Conservation (phyloP, 2,329 filamentous ascomycete species). For the Paecilomyces fulvus region DNA sequence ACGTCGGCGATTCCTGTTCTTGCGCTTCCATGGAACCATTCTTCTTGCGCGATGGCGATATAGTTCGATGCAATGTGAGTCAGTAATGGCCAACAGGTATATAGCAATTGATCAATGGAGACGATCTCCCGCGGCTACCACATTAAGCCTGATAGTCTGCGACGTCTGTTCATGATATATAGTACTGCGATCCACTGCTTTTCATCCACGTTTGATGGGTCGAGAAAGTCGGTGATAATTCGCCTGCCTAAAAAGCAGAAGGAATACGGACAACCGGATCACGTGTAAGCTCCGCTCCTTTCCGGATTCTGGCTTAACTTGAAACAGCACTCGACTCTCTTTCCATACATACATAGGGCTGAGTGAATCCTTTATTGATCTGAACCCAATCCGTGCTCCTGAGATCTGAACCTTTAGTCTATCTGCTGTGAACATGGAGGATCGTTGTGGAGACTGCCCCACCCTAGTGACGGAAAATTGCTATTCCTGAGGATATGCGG, state of each 20-base stretch:
- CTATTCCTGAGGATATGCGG: no score
- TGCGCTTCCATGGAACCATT: constrained; percentile 17
- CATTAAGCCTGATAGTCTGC: background rate
- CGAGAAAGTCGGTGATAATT: background rate
- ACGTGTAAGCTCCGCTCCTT: background rate
- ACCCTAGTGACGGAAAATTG: no score
- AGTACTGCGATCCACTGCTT: background rate
- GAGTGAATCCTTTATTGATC: no score
- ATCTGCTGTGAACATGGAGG: no score
- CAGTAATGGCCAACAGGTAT: background rate
- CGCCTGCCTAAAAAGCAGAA: background rate
- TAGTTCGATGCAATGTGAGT: constrained; percentile 12
- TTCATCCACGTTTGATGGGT: background rate
- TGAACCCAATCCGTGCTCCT: no score
- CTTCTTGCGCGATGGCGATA: background rate
- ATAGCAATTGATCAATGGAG: background rate
- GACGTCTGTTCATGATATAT: background rate
- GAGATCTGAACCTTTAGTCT: no score
- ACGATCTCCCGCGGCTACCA: background rate
- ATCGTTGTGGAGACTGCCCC: no score
- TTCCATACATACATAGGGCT: no score
- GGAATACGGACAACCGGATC: background rate
- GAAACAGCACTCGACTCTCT: no score
- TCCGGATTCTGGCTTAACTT: background rate
- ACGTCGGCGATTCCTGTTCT: constrained; percentile 7